Percentiles rank a stretch among this genome's conserved stretches.
Evolutionary conservation across 768 basidiomycete genomes (phyloP).

Genomic region (Royoungia palumana): DNA sequence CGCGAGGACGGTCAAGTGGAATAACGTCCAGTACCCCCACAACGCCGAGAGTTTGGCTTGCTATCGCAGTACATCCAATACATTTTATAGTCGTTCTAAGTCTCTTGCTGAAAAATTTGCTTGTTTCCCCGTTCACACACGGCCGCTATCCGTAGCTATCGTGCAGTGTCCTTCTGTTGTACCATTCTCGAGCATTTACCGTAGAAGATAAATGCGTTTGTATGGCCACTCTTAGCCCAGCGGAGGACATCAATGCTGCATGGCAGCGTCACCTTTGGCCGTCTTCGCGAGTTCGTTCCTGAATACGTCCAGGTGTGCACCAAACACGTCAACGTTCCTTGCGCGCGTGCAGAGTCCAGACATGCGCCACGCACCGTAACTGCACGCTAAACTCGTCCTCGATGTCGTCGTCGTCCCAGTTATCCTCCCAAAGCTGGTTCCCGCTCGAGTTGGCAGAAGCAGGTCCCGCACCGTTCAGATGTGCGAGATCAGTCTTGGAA

Average conservation of each 20-base stretch:
- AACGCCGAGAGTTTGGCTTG: too few relatives aligned
- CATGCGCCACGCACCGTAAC: conserved; percentile 62
- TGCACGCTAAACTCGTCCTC: conserved; percentile 97
- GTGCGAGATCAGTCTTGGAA: conserved; percentile 76
- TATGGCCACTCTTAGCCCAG: too few relatives aligned
- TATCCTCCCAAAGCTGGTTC: conserved; percentile 98
- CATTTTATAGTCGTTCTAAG: too few relatives aligned
- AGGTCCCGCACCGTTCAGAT: conserved; percentile 68
- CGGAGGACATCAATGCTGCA: conserved; percentile 50
- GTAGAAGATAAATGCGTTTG: not conserved
- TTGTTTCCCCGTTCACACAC: too few relatives aligned
- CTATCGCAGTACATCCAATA: too few relatives aligned
- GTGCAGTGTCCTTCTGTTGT: too few relatives aligned
- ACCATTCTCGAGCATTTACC: too few relatives aligned
- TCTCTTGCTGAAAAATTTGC: too few relatives aligned
- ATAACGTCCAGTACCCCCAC: too few relatives aligned
- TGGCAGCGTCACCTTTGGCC: conserved; percentile 42
- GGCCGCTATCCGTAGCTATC: too few relatives aligned
- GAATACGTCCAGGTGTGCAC: not conserved
- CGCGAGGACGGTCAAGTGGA: not conserved
- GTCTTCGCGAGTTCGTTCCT: conserved; percentile 67
- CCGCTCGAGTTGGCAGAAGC: conserved; percentile 77
- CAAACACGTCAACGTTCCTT: not conserved
- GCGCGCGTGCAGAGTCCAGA: too few relatives aligned
- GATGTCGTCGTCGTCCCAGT: conserved; percentile 99